These are phyloP conservation scores for Monosporozyma yasuniensis DNA, from an alignment of 805 yeast species.

Conservation along the genomic window DNA sequence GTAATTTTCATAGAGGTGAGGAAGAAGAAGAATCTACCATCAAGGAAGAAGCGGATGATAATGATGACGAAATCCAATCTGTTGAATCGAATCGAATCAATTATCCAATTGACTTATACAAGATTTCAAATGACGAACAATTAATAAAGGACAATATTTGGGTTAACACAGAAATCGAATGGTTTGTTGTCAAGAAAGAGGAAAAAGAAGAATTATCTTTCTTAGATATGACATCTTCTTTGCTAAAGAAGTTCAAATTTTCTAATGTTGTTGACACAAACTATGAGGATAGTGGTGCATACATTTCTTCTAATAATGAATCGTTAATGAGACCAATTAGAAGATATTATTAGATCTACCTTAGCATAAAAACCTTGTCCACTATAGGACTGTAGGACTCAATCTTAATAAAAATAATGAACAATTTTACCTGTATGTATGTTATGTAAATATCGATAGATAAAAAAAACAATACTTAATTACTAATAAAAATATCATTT, in stretches of 20 bases:
- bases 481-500: too few species aligned
- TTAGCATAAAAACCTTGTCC: neutral
- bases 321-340: neutral
- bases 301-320: neutral
- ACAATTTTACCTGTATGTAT: too few species aligned
- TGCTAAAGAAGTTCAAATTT: conserved; percentile 32
- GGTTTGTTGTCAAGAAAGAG: conserved; percentile 40
- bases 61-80: conserved; percentile 12
- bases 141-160: conserved; percentile 40
- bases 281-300: neutral
- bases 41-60: conserved; percentile 15
- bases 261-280: conserved; percentile 4
- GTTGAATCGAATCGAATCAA: conserved; percentile 10
- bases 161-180: conserved; percentile 40
- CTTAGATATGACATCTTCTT: conserved; percentile 33
- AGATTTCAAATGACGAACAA: conserved; percentile 24
- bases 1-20: conserved; percentile 19
- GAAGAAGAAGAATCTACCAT: conserved; percentile 11
- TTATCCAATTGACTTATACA: conserved; percentile 6
- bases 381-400: neutral
- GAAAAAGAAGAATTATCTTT: conserved; percentile 35
- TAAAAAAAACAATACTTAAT: neutral
- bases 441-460: neutral
- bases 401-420: too few species aligned
- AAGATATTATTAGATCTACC: neutral